Evolutionary conservation across 2,329 filamentous ascomycete genomes (phyloP).

Genomic region (Claviceps sp.): DNA sequence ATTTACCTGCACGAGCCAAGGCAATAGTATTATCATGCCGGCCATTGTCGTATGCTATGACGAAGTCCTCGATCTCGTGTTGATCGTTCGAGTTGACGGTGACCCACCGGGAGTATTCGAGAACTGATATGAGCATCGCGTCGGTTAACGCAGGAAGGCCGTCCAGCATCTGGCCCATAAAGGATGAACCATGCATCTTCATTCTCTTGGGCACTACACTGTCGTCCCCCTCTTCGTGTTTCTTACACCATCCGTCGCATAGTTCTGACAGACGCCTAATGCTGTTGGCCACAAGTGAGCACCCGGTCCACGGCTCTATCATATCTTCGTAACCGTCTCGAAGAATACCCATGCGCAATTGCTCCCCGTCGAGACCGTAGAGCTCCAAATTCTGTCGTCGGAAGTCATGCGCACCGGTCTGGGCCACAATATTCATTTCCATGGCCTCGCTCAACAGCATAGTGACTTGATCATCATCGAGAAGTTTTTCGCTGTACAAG

Average conservation of each 20-base stretch:
- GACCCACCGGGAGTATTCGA: constrained; percentile 40
- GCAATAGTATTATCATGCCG: constrained; percentile 38
- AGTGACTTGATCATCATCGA: constrained; percentile 41
- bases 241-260: constrained; percentile 39
- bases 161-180: constrained; percentile 32
- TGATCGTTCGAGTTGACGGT: constrained; percentile 30
- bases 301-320: constrained; percentile 78
- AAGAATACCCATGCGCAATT: constrained; percentile 52
- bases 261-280: constrained; percentile 46
- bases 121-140: constrained; percentile 38
- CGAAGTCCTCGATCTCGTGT: constrained; percentile 30
- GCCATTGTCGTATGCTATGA: constrained; percentile 34
- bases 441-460: constrained; percentile 54
- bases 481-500: constrained; percentile 47
- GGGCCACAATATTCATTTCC: constrained; percentile 45
- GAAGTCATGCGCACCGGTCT: constrained; percentile 51
- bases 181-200: constrained; percentile 22
- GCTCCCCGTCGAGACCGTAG: constrained; percentile 61
- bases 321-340: constrained; percentile 52
- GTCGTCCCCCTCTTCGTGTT: constrained; percentile 24
- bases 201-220: constrained; percentile 17
- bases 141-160: constrained; percentile 39
- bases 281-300: constrained; percentile 47
- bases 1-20: constrained; percentile 40
- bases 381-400: constrained; percentile 52